Conservation (phyloP, 306 rosid species). For the Cicer arietinum region DNA sequence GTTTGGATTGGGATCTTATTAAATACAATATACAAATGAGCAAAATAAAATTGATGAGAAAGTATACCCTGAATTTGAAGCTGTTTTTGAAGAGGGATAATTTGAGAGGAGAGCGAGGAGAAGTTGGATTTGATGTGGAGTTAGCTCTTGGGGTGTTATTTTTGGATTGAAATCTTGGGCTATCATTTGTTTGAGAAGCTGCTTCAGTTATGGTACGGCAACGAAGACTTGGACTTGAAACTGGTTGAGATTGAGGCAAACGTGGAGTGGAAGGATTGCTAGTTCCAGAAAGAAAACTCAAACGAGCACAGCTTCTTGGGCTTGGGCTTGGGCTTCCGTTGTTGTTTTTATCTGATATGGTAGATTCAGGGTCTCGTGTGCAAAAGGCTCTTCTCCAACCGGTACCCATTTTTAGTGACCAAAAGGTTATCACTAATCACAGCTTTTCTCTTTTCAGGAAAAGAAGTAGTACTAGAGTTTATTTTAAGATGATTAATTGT, state of each 20-base stretch:
- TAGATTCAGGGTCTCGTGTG: constrained; percentile 70
- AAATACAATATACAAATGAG: not conserved
- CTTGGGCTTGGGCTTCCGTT: constrained; percentile 65
- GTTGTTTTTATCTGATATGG: constrained; percentile 53
- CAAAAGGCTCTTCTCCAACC: constrained; percentile 99
- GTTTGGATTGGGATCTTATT: not conserved
- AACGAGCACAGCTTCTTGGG: constrained; percentile 72
- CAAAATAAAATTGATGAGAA: not conserved
- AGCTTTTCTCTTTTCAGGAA: constrained; percentile 20
- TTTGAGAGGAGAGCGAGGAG: constrained; percentile 92
- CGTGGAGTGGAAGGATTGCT: constrained; percentile 75
- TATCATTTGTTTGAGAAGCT: constrained; percentile 27
- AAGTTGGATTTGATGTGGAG: constrained; percentile 68
- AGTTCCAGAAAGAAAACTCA: constrained; percentile 70
- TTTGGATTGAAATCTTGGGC: constrained; percentile 55
- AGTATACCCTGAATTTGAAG: constrained; percentile 83
- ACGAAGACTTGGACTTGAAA: constrained; percentile 54
- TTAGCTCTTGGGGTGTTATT: constrained; percentile 49
- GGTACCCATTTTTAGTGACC: constrained; percentile 68
- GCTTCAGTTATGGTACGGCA: constrained; percentile 61
- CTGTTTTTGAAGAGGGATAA: constrained; percentile 91
- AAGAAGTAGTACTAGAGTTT: not conserved
- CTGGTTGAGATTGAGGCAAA: constrained; percentile 48
- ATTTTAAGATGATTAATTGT: not conserved
- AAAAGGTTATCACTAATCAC: not conserved